Evolutionary conservation across 345 rosid genomes (phyloP).

Genomic region (Erucastrum elatum): DNA sequence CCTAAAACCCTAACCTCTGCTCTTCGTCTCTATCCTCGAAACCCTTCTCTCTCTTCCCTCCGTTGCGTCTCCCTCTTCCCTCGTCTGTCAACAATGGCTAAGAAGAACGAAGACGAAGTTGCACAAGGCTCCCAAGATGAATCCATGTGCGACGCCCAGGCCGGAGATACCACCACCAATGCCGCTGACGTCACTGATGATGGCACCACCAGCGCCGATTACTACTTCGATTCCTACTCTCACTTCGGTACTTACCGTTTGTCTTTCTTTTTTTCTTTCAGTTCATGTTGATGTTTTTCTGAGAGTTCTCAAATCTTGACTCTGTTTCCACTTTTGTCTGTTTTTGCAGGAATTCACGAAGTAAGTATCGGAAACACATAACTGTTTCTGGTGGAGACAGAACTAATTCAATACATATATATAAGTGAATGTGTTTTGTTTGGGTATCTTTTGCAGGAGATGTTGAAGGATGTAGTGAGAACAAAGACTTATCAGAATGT

Average conservation of each 20-base stretch:
- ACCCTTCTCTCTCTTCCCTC: conserved; percentile 17
- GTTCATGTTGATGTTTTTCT: not conserved
- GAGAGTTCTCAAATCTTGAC: not conserved
- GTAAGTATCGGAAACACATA: conserved; percentile 52
- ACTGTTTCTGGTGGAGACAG: no score
- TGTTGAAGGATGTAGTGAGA: conserved; percentile 92
- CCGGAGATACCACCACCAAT: conserved; percentile 30
- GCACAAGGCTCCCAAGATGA: conserved; percentile 49
- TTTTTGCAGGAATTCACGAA: conserved; percentile 93
- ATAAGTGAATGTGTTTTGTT: not conserved
- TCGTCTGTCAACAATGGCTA: conserved; percentile 29
- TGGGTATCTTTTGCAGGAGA: conserved; percentile 56
- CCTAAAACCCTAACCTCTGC: conserved; percentile 35
- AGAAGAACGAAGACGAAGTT: conserved; percentile 37
- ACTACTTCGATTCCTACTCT: conserved; percentile 62
- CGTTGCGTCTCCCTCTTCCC: not conserved
- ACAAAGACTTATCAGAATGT: conserved; percentile 96
- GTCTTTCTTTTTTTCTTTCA: no score
- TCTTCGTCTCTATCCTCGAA: conserved; percentile 28
- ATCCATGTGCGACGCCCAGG: conserved; percentile 49
- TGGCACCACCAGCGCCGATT: conserved; percentile 51
- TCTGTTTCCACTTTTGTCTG: not conserved
- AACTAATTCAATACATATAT: not conserved
- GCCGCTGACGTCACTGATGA: conserved; percentile 42
- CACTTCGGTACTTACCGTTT: conserved; percentile 69